Evolutionary conservation across 129 eudicot species (phyloP), one percentile per base, ranked within the genome.

Genomic region (Calendula officinalis): DNA sequence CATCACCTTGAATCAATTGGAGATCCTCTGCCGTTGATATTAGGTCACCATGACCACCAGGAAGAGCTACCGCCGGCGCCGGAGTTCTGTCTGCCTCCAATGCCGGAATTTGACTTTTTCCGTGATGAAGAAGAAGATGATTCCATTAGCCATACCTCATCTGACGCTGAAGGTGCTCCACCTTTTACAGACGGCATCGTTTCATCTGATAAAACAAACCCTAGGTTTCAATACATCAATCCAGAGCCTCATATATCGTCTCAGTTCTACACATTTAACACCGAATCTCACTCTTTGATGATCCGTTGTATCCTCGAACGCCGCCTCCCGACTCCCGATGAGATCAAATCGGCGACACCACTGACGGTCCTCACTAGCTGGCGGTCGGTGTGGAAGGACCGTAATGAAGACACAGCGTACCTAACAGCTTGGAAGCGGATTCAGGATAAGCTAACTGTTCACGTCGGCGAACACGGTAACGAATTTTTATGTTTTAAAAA

Each of bases 371-470:
- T 90, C 11, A 52, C 80, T 9, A 83, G 87, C 76, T 90, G 97
- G 95, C 77, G 88, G 34, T 66, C 87, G 9, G 97, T 90, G 13
- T 86, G 97, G 97, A 90, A 86, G 78, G 95, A 90, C 61, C 78
- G 97, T 15, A 83, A 84, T 64, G 92, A 86, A 76, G 97, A 84
- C 46, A 90, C 97, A 1, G 97, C 95, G 0, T 90, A 81, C 45
- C 22, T 86, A 9, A 90, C 97, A 3, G 95, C 89, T 1, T 90
- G 97, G 97, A 90, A 90, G 46, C 81, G 97, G 6, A 90, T 90
- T 12, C 97, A 90, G 71, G 95, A 90, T 39, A 90, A 90, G 78
- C 83, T 90, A 22, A 79, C 68, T 9, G 87, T 72, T 13, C 83
- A 80, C n/a, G 64, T 42, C n/a, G 77, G 66, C 35, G 30, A 44